Conservation (phyloP, 1,284 basidiomycete species). For the Melanopsichium pennsylvanicum region DNA sequence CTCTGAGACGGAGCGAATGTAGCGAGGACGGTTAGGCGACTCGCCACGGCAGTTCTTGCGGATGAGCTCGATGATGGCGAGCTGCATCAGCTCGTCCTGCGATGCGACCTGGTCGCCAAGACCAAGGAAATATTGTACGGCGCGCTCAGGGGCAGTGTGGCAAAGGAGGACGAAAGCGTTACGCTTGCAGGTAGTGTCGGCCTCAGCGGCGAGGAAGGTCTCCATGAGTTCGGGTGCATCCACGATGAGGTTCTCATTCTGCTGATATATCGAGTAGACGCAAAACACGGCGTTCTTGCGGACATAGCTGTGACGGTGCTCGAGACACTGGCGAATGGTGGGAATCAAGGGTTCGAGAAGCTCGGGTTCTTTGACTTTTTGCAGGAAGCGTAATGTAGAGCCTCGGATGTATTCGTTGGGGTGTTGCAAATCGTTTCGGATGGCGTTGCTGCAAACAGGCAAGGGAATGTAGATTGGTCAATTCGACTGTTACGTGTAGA, state of each 20-base stretch:
- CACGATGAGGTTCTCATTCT: constrained; percentile 84
- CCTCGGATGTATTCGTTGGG: constrained; percentile 99
- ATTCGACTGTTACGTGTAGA: not conserved
- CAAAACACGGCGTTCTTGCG: constrained; percentile 99
- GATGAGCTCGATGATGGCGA: constrained; percentile 94
- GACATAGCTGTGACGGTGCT: constrained; percentile 97
- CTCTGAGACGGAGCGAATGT: constrained; percentile 93
- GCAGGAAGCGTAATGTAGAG: constrained; percentile 92
- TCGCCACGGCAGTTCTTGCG: constrained; percentile 88
- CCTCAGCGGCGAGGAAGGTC: constrained; percentile 88
- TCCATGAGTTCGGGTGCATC: constrained; percentile 96
- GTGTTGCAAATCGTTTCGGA: constrained; percentile 99
- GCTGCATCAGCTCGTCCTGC: constrained; percentile 93
- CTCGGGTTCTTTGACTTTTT: constrained; percentile 93
- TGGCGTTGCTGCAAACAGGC: constrained; percentile 77
- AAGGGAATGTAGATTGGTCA: too few species aligned
- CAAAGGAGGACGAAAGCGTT: constrained; percentile 96
- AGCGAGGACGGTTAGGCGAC: constrained; percentile 72
- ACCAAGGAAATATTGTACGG: constrained; percentile 87
- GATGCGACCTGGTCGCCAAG: constrained; percentile 83
- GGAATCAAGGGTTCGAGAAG: constrained; percentile 95
- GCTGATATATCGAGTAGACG: constrained; percentile 89
- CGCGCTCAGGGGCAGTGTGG: constrained; percentile 85
- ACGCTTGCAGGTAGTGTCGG: constrained; percentile 94
- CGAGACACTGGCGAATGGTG: constrained; percentile 89